Evolutionary conservation across 2,329 filamentous ascomycete genomes (phyloP).

Genomic region (Ophiostoma triangulosporum): DNA sequence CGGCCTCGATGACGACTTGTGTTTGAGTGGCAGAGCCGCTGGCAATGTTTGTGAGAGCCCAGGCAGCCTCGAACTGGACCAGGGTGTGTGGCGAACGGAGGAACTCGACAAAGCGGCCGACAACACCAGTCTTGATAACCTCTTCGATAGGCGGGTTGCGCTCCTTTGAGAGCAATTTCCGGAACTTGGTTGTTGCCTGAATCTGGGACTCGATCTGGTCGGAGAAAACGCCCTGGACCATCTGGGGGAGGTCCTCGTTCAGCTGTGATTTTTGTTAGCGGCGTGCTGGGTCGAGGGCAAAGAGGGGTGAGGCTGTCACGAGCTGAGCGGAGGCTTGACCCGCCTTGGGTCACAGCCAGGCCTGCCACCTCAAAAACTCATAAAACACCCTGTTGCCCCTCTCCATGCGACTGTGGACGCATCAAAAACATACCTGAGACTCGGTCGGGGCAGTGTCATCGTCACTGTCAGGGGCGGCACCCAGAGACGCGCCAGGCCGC

Average conservation of each 20-base stretch:
- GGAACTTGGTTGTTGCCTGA: constrained; percentile 93
- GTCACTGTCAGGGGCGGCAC: constrained; percentile 87
- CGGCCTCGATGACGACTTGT: constrained; percentile 96
- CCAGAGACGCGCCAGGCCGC: constrained; percentile 67
- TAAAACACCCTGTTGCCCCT: neutral
- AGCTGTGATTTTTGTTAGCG: constrained; percentile 46
- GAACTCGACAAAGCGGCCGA: constrained; percentile 95
- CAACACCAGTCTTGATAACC: constrained; percentile 97
- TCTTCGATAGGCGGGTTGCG: constrained; percentile 98
- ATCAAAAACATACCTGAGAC: constrained; percentile 59
- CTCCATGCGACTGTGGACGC: neutral
- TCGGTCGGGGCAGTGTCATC: constrained; percentile 93
- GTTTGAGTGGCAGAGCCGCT: constrained; percentile 95
- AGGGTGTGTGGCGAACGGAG: constrained; percentile 93
- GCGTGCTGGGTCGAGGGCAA: neutral
- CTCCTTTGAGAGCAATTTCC: constrained; percentile 96
- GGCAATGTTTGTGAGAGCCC: constrained; percentile 98
- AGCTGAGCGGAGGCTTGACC: neutral
- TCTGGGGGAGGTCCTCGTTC: constrained; percentile 94
- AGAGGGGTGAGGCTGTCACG: neutral
- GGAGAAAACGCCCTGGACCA: constrained; percentile 96
- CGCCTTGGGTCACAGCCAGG: neutral
- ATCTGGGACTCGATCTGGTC: constrained; percentile 98
- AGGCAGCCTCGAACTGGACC: constrained; percentile 97
- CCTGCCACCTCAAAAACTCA: neutral